Evolutionary conservation across 1,139 yeast species (phyloP), one percentile per base, ranked within the genome.

Genomic region (Protomyces gravidus): DNA sequence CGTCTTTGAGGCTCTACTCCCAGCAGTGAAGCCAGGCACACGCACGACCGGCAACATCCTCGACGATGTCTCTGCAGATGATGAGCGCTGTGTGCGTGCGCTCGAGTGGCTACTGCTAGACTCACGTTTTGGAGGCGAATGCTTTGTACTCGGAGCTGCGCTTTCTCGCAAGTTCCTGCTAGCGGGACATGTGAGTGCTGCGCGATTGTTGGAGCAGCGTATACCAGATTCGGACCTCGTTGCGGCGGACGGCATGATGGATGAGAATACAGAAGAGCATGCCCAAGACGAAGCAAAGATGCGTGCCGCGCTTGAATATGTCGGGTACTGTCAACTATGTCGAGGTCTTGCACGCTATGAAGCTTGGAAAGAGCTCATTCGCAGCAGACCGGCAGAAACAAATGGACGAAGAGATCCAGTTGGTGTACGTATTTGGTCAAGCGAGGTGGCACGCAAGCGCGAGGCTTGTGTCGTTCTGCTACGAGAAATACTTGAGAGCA

Each of bases 1-100:
- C 55, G 84, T 82, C 0, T 84, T 89, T 72, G 70, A 72, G 4
- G 81, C 82, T 47, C 19, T 21, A 11, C 32, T 49, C 19, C 33
- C 45, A 6, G 27, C 19, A 5, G 26, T 39, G 9, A 19, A 46
- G n/a, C 36, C 36, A 2, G 11, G 15, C 1, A 4, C 13, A 13
- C 11, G 15, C 7, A 13, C 11, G n/a, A 30, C 36, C 1, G 36
- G 36, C 11, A 13, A 30, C 2, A 27, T n/a, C 11, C 13, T 45
- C 15, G 51, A 25, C 3, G 51, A 36, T 13, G 46, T 48, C 11
- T n/a, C 42, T 11, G 15, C 15, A n/a, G 59, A 48, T 19, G 60
- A 57, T 11, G 59, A 59, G 45, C 30, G 50, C 17, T 47, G 57
- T 17, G 59, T 60, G 13, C 36, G 49, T 19, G 62, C 62, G 11